Evolutionary conservation across 139 green algal genomes (phyloP).

Genomic region (Astrephomene gubernaculifera): DNA sequence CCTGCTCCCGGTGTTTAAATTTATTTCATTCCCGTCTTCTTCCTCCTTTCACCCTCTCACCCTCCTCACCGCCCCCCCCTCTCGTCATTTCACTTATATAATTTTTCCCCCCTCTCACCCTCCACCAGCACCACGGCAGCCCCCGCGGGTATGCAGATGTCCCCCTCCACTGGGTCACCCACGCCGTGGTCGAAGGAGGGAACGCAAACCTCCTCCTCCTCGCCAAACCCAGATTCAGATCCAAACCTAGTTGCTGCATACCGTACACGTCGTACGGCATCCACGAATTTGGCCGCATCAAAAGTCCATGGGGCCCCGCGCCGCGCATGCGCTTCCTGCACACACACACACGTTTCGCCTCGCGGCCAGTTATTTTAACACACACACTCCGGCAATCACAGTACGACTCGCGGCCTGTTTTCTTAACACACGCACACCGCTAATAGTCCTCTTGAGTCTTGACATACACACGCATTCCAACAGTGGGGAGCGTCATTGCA

Average conservation of each 20-base stretch:
- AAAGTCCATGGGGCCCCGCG: conserved; percentile 90
- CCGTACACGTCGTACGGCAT: conserved; percentile 51
- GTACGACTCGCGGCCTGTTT: no score
- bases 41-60: background rate
- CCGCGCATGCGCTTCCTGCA: conserved; percentile 68
- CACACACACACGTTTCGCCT: no score
- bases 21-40: background rate
- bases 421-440: no score
- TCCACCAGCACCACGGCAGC: conserved; percentile 41
- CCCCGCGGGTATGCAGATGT: conserved; percentile 45
- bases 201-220: conserved; percentile 44
- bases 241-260: conserved; percentile 15
- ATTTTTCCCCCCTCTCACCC: background rate
- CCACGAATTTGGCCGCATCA: conserved; percentile 79
- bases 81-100: no score
- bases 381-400: no score
- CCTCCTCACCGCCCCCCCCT: background rate
- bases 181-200: conserved; percentile 91
- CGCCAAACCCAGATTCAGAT: no score
- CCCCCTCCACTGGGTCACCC: conserved; percentile 51
- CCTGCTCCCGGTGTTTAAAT: background rate
- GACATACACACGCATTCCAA: no score
- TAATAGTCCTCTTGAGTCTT: no score
- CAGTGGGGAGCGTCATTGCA: no score
- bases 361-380: no score